Conservation (phyloP, 2,329 filamentous ascomycete genomes). For the Exophiala sp. region DNA sequence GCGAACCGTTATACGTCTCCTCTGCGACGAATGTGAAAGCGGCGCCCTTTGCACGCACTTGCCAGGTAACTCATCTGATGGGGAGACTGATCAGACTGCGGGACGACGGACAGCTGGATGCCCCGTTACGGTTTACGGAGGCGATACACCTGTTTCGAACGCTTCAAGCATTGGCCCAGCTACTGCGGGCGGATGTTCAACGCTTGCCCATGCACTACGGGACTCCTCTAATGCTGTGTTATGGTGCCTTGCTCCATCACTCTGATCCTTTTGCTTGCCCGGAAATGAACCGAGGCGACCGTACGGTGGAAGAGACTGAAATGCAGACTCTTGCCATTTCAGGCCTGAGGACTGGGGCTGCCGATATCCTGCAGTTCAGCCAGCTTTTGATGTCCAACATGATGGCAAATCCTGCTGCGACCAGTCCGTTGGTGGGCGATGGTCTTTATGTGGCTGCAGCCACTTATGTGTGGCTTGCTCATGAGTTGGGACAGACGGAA, state of each 20-base stretch:
- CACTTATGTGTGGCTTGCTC: constrained; percentile 33
- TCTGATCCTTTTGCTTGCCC: constrained; percentile 35
- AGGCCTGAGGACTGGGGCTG: constrained; percentile 22
- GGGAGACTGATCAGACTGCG: constrained; percentile 33
- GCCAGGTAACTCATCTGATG: constrained; percentile 34
- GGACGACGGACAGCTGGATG: constrained; percentile 31
- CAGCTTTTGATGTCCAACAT: constrained; percentile 16
- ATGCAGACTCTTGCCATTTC: constrained; percentile 34
- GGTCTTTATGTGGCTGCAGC: constrained; percentile 35
- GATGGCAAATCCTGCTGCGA: constrained; percentile 16
- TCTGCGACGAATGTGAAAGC: constrained; percentile 28
- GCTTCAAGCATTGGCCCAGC: constrained; percentile 30
- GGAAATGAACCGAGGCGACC: constrained; percentile 28
- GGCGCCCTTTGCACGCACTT: constrained; percentile 33
- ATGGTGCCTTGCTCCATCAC: constrained; percentile 31
- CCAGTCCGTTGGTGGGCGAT: constrained; percentile 30
- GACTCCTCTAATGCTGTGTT: constrained; percentile 34
- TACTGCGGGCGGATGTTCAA: constrained; percentile 30
- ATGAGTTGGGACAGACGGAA: constrained; percentile 31
- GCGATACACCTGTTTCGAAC: constrained; percentile 34
- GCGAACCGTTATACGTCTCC: constrained; percentile 29
- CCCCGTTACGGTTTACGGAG: constrained; percentile 32
- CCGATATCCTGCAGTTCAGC: constrained; percentile 24
- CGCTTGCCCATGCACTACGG: constrained; percentile 26
- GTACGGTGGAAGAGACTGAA: constrained; percentile 33